Base-by-base conservation (phyloP, 768 basidiomycete genomes). In the Glaciozyma antarctica region DNA sequence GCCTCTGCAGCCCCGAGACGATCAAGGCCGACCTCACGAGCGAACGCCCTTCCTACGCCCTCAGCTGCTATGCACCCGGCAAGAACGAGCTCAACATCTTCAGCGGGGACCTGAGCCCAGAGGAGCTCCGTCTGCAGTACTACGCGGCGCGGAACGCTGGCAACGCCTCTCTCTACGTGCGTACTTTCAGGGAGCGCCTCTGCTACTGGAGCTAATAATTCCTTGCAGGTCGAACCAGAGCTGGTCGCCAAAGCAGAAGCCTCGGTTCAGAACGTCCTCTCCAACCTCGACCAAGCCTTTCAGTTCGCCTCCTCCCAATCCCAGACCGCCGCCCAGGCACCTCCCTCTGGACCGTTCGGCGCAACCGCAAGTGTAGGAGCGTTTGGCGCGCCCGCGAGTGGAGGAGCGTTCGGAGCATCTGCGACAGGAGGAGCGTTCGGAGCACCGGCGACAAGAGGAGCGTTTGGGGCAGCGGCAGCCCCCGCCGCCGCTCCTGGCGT, bases 1-100 rank as follows among this genome's bases (percentile, higher is more conserved):
- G 28, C 57, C n/a, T 28, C 55, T 24, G 41, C 70, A 91, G 89
- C 32, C 73, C 78, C 24, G 85, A 90, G 17, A 77, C 80, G 3
- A 82, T 94, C 52, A 74, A 74, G n/a, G 77, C 77, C 41, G 91
- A 93, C 69, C 75, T 93, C 12, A 82, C 81, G 1, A 77, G 77
- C 3, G 90, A 92, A 21, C 86, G 84, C 72, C 91, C 90, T 0
- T 52, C 81, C 17, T 95, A 88, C 86, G 86, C 86, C 19, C 78
- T 93, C 0, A 85, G 88, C 0, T 86, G 83, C 0, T 93, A 88
- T 74, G 90, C 81, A 0, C 83, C 88, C 26, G 82, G 84, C 5
- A 94, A 92, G 74, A 73, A 81, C 65, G 88, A 90, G 68, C 84
- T 84, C 0, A 82, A 79, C 26, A 75, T 95, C 22, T 62, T 77